A percentile compares a stretch with the other conserved stretches of the same genome.
Conservation (phyloP, 495 filamentous ascomycete species). For the Neurospora discreta region DNA sequence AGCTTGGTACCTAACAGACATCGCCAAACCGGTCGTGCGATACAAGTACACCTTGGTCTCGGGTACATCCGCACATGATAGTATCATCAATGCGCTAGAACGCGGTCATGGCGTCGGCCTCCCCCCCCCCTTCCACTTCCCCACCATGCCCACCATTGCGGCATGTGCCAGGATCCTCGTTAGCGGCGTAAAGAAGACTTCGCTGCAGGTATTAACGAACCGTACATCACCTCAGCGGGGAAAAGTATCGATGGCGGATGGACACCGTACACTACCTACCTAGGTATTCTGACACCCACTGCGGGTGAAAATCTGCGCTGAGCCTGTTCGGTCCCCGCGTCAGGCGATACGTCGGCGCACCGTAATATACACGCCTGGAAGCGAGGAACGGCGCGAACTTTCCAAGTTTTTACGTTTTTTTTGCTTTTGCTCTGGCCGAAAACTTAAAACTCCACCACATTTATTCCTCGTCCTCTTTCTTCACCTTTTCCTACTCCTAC, state of each 20-base stretch:
- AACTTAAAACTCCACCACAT: background rate
- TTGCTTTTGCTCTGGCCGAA: background rate
- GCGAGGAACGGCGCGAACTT: background rate
- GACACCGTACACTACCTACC: background rate
- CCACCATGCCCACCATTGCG: background rate
- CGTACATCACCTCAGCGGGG: background rate
- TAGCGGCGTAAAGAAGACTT: background rate
- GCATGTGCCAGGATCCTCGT: background rate
- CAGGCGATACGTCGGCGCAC: background rate
- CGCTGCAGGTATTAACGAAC: background rate
- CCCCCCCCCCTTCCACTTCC: background rate
- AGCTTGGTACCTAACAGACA: background rate
- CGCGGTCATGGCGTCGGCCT: background rate
- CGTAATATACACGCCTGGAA: background rate
- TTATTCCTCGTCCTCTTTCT: background rate
- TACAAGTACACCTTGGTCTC: background rate
- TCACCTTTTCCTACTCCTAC: background rate
- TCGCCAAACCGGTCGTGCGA: background rate
- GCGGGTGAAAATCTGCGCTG: background rate
- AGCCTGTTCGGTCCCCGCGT: background rate
- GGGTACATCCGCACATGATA: background rate
- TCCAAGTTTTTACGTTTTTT: background rate
- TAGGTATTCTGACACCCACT: background rate
- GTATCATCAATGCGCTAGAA: background rate
- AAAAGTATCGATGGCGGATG: background rate